Percentiles rank a stretch among this genome's conserved stretches.
These are phyloP conservation scores for Yueomyces sp. DNA, from an alignment of 1,139 yeast genomes.

Conservation along the genomic window DNA sequence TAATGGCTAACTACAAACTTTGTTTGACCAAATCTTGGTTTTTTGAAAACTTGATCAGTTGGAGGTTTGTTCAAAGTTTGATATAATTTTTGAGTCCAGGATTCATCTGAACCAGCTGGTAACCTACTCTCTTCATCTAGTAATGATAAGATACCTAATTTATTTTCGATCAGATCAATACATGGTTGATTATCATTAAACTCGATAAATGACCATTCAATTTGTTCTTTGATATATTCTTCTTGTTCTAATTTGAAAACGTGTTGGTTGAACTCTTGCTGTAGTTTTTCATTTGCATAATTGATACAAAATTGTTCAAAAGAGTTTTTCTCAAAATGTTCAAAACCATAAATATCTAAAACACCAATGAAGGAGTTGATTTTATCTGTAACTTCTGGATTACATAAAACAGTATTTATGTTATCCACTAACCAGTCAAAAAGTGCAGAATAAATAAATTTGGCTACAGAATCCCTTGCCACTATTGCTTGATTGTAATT, in stretches of 20 bases:
- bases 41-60: constrained; percentile 69
- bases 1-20: constrained; percentile 90
- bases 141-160: constrained; percentile 76
- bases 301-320: constrained; percentile 97
- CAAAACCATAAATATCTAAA: constrained; percentile 94
- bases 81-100: constrained; percentile 87
- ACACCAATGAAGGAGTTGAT: constrained; percentile 85
- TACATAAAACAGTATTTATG: constrained; percentile 74
- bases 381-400: constrained; percentile 49
- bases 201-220: constrained; percentile 96
- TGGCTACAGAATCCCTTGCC: constrained; percentile 93
- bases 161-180: constrained; percentile 83
- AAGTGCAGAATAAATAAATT: constrained; percentile 82
- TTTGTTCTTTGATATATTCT: constrained; percentile 83
- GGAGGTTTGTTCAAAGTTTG: constrained; percentile 78
- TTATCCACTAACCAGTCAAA: constrained; percentile 93
- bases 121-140: constrained; percentile 94
- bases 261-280: constrained; percentile 95
- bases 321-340: constrained; percentile 87
- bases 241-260: constrained; percentile 96
- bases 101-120: constrained; percentile 89
- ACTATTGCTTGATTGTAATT: constrained; percentile 79
- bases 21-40: constrained; percentile 90
- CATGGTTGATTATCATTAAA: constrained; percentile 97
- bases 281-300: constrained; percentile 93